Conservation (phyloP, 2,329 filamentous ascomycete species). For the Apiospora aurea region DNA sequence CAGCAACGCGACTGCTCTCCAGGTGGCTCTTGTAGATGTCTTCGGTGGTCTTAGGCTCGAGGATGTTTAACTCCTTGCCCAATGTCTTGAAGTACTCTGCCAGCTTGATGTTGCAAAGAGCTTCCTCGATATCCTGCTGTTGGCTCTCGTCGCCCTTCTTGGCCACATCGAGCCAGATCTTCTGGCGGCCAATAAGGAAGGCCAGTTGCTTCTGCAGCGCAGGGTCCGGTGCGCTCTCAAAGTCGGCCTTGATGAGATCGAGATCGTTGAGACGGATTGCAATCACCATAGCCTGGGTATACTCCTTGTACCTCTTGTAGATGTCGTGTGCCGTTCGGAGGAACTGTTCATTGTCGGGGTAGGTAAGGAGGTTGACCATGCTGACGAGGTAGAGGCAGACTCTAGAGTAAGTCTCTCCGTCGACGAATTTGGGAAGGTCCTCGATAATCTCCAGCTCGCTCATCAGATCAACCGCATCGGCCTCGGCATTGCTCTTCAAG, state of each 20-base stretch:
- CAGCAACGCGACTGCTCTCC: conserved; percentile 91
- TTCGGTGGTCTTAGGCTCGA: conserved; percentile 95
- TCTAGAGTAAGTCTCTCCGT: conserved; percentile 90
- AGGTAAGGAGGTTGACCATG: conserved; percentile 97
- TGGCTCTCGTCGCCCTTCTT: conserved; percentile 67
- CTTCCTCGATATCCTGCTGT: conserved; percentile 79
- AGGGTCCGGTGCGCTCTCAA: conserved; percentile 80
- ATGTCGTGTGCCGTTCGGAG: conserved; percentile 91
- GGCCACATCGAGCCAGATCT: conserved; percentile 79
- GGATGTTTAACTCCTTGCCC: conserved; percentile 93
- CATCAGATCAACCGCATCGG: conserved; percentile 95
- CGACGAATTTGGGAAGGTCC: conserved; percentile 84
- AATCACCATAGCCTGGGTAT: conserved; percentile 90
- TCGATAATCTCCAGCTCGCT: conserved; percentile 98
- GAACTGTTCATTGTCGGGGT: conserved; percentile 96
- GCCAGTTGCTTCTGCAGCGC: conserved; percentile 91
- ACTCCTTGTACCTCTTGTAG: conserved; percentile 91
- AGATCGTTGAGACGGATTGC: conserved; percentile 92
- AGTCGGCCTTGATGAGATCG: conserved; percentile 81
- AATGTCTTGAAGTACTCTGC: conserved; percentile 93
- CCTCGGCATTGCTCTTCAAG: conserved; percentile 96
- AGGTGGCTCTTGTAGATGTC: conserved; percentile 99
- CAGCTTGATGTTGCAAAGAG: conserved; percentile 85
- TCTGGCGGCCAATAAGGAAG: conserved; percentile 90
- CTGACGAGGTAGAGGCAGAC: conserved; percentile 98